Evolutionary conservation across 1,284 basidiomycete genomes (phyloP).

Genomic region (Melampsora americana): DNA sequence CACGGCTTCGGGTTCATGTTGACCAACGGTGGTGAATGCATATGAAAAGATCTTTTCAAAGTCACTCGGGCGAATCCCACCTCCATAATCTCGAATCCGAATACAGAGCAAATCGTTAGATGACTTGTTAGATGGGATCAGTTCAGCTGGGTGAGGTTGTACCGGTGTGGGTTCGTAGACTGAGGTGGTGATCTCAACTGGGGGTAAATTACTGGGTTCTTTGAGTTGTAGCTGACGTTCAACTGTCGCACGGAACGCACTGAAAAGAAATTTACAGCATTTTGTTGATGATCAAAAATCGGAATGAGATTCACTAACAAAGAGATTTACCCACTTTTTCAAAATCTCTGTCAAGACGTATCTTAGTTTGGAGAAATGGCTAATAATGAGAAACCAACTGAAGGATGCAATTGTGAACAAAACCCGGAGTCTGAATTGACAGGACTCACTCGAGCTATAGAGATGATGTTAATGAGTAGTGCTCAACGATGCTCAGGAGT

Average conservation of each 20-base stretch:
- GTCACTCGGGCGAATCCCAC: constrained; percentile 26
- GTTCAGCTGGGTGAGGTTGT: neutral
- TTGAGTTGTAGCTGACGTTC: constrained; percentile 34
- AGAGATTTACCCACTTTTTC: constrained; percentile 31
- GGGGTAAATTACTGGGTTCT: constrained; percentile 15
- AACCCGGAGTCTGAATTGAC: neutral
- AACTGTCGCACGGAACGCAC: constrained; percentile 39
- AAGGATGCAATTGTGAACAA: neutral
- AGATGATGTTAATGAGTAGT: neutral
- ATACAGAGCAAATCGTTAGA: constrained; percentile 13
- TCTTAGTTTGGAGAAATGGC: neutral
- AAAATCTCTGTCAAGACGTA: constrained; percentile 36
- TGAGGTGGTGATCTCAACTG: constrained; percentile 21
- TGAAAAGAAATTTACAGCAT: neutral
- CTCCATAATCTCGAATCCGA: constrained; percentile 39
- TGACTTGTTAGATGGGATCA: neutral
- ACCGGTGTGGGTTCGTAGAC: constrained; percentile 4
- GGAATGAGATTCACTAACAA: neutral
- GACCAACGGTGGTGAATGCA: constrained; percentile 35
- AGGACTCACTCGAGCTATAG: constrained; percentile 36
- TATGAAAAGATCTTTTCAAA: constrained; percentile 29
- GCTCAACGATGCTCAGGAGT: neutral
- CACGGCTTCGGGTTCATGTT: neutral
- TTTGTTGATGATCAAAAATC: neutral
- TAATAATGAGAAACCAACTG: neutral